A percentile compares a stretch with the other conserved stretches of the same genome.
phyloP scores from a whole-genome alignment of 495 filamentous ascomycete species.

The Lasiosphaeria hispida region DNA sequence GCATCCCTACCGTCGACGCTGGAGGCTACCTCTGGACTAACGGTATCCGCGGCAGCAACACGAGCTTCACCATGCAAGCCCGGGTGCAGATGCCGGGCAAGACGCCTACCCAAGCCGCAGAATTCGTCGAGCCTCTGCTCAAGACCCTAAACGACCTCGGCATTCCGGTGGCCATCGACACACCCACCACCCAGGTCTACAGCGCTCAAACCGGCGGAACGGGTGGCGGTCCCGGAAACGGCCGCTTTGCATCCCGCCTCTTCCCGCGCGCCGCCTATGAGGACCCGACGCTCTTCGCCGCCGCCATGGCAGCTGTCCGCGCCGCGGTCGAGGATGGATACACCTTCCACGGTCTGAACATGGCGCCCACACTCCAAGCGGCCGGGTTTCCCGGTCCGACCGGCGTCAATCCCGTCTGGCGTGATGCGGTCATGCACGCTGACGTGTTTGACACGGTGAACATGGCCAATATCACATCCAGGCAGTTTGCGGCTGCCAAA shows the following conservation, averaged over 20 bases:
- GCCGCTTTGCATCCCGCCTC: constrained; percentile 47
- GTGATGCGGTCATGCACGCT: constrained; percentile 53
- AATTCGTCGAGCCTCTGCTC: constrained; percentile 35
- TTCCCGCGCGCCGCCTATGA: constrained; percentile 48
- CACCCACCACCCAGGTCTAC: constrained; percentile 18
- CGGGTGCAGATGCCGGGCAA: constrained; percentile 27
- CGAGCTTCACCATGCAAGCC: constrained; percentile 30
- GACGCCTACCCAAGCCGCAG: constrained; percentile 15
- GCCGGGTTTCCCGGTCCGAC: constrained; percentile 30
- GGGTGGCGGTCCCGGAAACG: constrained; percentile 25
- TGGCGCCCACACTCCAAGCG: constrained; percentile 31
- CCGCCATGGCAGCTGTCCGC: constrained; percentile 43
- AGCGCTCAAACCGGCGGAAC: constrained; percentile 2
- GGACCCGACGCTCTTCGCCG: constrained; percentile 29
- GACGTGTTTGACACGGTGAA: constrained; percentile 36
- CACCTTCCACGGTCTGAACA: constrained; percentile 47
- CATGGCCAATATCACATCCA: constrained; percentile 22
- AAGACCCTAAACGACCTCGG: constrained; percentile 26
- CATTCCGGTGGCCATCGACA: constrained; percentile 30
- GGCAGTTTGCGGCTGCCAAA: constrained; percentile 23
- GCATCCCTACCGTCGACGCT: constrained; percentile 36
- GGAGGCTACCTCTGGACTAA: constrained; percentile 47
- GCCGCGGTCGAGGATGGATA: constrained; percentile 38
- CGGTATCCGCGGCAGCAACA: constrained; percentile 23
- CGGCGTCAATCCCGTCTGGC: constrained; percentile 56